phyloP scores from a whole-genome alignment of 2,329 filamentous ascomycete genomes.

The Xylariaceae sp. region DNA sequence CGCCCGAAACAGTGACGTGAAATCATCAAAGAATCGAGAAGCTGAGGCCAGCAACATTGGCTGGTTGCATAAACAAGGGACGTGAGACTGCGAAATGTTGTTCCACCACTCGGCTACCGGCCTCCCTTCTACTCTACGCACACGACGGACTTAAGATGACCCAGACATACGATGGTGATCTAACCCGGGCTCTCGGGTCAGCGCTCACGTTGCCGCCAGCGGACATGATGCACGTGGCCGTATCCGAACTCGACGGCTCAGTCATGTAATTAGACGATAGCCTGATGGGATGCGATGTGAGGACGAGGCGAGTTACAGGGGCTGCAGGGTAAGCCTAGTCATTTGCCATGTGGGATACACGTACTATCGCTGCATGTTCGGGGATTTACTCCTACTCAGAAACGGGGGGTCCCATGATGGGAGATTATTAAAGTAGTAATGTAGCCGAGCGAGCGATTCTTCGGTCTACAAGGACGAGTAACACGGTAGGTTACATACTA shows the following conservation, averaged over 20 bases:
- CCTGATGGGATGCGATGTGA: slow-evolving; percentile 18
- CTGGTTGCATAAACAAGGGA: slow-evolving; percentile 7
- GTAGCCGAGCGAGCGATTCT: neutral
- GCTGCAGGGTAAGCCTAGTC: slow-evolving; percentile 23
- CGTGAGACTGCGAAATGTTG: slow-evolving; percentile 1
- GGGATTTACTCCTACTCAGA: slow-evolving; percentile 16
- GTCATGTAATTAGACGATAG: slow-evolving; percentile 20
- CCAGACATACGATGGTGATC: slow-evolving; percentile 4
- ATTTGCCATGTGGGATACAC: slow-evolving; percentile 23
- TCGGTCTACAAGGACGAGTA: neutral
- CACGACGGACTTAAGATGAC: neutral
- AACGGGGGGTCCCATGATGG: neutral
- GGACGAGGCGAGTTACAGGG: slow-evolving; percentile 17
- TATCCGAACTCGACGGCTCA: slow-evolving; percentile 13
- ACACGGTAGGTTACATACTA: too few relatives aligned
- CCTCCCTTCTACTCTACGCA: neutral
- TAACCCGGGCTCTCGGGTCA: slow-evolving; percentile 21
- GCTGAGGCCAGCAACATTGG: slow-evolving; percentile 1
- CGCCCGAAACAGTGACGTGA: slow-evolving; percentile 6
- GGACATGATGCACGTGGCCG: slow-evolving; percentile 21
- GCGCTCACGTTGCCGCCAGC: slow-evolving; percentile 4
- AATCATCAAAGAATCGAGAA: slow-evolving; percentile 1
- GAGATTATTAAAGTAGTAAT: neutral
- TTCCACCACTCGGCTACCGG: slow-evolving; percentile 7
- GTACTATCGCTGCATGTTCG: slow-evolving; percentile 15